A percentile compares a stretch with the other conserved stretches of the same genome.
Evolutionary conservation across 306 rosid genomes (phyloP).

Genomic region (Aeschynomene evenia): DNA sequence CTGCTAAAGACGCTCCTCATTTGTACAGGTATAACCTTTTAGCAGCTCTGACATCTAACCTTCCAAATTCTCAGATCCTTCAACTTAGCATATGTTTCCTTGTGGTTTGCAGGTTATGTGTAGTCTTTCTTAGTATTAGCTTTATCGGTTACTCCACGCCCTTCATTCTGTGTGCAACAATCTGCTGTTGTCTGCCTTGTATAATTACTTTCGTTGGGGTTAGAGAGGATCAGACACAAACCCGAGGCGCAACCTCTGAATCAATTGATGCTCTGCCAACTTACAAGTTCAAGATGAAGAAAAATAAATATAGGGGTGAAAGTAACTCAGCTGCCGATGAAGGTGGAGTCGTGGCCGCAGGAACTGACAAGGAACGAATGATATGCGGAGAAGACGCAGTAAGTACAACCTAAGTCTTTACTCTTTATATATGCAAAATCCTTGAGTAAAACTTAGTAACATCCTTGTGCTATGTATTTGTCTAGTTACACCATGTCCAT

Average conservation of each 20-base stretch:
- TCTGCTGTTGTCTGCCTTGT: conserved; percentile 98
- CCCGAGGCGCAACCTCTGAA: conserved; percentile 88
- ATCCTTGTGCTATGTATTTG: too few relatives aligned
- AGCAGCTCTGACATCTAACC: conserved; percentile 7
- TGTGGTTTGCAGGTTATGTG: conserved; percentile 75
- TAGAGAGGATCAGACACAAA: conserved; percentile 80
- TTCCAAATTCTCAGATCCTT: conserved; percentile 15
- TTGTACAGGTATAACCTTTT: conserved; percentile 72
- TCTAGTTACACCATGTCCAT: neutral
- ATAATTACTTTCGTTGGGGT: conserved; percentile 91
- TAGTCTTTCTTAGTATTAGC: conserved; percentile 90
- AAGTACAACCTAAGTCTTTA: conserved; percentile 43
- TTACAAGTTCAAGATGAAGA: conserved; percentile 87
- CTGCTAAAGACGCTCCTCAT: conserved; percentile 75
- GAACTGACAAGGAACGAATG: conserved; percentile 83
- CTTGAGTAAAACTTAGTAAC: conserved; percentile 2
- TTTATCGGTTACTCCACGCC: conserved; percentile 99
- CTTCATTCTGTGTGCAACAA: conserved; percentile 93
- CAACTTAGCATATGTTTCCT: conserved; percentile 20
- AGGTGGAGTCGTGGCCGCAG: conserved; percentile 87
- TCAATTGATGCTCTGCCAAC: conserved; percentile 84
- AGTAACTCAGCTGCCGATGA: conserved; percentile 51
- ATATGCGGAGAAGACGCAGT: conserved; percentile 97
- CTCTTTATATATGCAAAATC: conserved; percentile 10
- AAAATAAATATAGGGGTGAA: conserved; percentile 55